Evolutionary conservation across 345 rosid species (phyloP), one percentile per base, ranked within the genome.

Genomic region (Syzygium grande): DNA sequence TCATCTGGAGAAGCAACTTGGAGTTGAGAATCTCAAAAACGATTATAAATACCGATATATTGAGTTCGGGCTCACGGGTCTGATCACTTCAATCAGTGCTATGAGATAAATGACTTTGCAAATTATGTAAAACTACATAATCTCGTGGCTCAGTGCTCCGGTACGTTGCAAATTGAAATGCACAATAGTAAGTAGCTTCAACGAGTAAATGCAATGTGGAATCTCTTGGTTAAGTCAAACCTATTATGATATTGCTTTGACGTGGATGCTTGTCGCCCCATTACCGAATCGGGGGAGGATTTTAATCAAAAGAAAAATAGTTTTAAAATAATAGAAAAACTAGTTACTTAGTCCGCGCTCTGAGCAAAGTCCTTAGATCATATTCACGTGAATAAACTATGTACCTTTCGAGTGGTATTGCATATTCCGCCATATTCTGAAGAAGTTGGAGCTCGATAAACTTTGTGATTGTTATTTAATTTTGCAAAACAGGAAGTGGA

Each of bases 181-280:
- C 65, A 0, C 15, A 58, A 58, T 58, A 0, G 3, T 25, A 25
- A 2, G 27, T 5, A 25, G 0, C 29, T 61, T 13, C 15, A 61
- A 61, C 0, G 0, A 3, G 38, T n/a, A n/a, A 27, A n/a, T n/a
- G n/a, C 11, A 2, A 61, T n/a, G 29, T 12, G 9, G 0, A 13
- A 61, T 61, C 4, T n/a, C 73, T n/a, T 12, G 13, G 9, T 61
- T 61, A 14, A 61, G 73, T 61, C 73, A n/a, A 61, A 13, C 17
- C 6, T 61, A 12, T n/a, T 17, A 3, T 61, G 4, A 12, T 12
- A 6, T 61, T 3, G 7, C 38, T 61, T 9, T 16, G n/a, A 14
- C n/a, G 73, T 13, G 9, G n/a, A n/a, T 61, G 34, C 27, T 61
- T 1, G 27, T 14, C 19, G 0, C n/a, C 14, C 0, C 17, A 0